Percentiles rank a stretch among this genome's conserved stretches.
Evolutionary conservation across 306 rosid genomes (phyloP).

Genomic region (Adenanthera pavonina): DNA sequence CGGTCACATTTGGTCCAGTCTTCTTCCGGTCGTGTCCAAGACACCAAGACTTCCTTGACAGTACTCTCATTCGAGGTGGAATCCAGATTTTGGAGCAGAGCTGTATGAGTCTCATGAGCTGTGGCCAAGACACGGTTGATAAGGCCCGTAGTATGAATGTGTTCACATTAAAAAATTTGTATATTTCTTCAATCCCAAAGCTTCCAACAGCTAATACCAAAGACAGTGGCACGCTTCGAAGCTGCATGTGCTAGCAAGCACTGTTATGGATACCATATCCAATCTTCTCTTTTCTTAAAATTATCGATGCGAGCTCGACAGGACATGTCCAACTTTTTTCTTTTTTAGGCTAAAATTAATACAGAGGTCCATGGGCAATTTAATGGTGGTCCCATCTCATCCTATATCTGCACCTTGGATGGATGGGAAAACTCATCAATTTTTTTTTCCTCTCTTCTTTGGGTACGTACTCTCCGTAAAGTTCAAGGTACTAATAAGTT

Average conservation of each 20-base stretch:
- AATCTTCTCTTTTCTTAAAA: not conserved
- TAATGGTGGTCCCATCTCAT: constrained; percentile 2
- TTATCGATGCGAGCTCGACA: not conserved
- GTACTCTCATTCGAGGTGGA: too few relatives aligned
- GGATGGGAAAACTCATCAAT: not conserved
- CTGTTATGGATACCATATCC: not conserved
- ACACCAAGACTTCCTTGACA: too few relatives aligned
- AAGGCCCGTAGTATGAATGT: too few relatives aligned
- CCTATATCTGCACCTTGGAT: not conserved
- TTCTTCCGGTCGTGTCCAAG: too few relatives aligned
- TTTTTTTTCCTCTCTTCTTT: not conserved
- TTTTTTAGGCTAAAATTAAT: not conserved
- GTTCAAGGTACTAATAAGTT: not conserved
- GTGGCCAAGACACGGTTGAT: too few relatives aligned
- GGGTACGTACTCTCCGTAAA: not conserved
- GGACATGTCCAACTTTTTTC: not conserved
- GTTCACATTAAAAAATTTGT: too few relatives aligned
- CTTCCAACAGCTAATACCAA: too few relatives aligned
- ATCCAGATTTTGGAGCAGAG: too few relatives aligned
- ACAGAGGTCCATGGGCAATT: not conserved
- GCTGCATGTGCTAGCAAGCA: not conserved
- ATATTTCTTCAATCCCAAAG: too few relatives aligned
- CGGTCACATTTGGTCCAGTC: too few relatives aligned
- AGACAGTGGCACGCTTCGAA: not conserved
- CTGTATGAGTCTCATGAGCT: too few relatives aligned